Conservation (phyloP, 2,329 filamentous ascomycete species). For the Pezicula rhizophila region DNA sequence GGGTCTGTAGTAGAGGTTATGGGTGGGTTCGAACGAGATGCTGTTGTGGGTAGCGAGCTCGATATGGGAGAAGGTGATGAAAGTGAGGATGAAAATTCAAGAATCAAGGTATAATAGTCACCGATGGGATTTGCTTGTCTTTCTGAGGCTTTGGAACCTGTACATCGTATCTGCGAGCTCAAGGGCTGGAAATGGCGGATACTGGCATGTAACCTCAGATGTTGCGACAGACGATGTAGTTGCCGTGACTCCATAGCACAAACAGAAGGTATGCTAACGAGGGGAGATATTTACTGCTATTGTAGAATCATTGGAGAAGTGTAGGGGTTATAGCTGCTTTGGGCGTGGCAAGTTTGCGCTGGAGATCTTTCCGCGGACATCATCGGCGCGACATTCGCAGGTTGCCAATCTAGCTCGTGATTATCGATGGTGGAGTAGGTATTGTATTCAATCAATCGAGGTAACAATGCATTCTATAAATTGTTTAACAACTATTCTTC, state of each 20-base stretch:
- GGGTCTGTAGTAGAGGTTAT: slow-evolving; percentile 5
- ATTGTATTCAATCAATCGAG: too few relatives aligned
- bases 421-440: too few relatives aligned
- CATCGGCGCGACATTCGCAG: neutral
- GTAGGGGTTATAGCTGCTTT: neutral
- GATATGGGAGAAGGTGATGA: slow-evolving; percentile 3
- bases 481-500: too few relatives aligned
- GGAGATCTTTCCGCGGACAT: neutral
- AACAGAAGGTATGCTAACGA: neutral
- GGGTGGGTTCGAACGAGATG: slow-evolving; percentile 3
- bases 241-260: slow-evolving; percentile 21
- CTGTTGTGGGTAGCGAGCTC: slow-evolving; percentile 15
- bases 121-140: slow-evolving; percentile 42
- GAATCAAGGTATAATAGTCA: slow-evolving; percentile 52
- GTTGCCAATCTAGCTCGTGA: neutral
- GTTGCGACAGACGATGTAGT: slow-evolving; percentile 16
- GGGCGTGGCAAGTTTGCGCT: too few relatives aligned
- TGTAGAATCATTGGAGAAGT: slow-evolving; percentile 14
- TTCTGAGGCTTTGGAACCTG: slow-evolving; percentile 10
- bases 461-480: too few relatives aligned
- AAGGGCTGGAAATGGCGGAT: slow-evolving; percentile 10
- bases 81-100: slow-evolving; percentile 31
- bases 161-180: slow-evolving; percentile 2
- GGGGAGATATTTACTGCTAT: slow-evolving; percentile 10
- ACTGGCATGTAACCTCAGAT: slow-evolving; percentile 10